Conservation (phyloP, 495 filamentous ascomycete genomes). For the Annulohypoxylon nitens region DNA sequence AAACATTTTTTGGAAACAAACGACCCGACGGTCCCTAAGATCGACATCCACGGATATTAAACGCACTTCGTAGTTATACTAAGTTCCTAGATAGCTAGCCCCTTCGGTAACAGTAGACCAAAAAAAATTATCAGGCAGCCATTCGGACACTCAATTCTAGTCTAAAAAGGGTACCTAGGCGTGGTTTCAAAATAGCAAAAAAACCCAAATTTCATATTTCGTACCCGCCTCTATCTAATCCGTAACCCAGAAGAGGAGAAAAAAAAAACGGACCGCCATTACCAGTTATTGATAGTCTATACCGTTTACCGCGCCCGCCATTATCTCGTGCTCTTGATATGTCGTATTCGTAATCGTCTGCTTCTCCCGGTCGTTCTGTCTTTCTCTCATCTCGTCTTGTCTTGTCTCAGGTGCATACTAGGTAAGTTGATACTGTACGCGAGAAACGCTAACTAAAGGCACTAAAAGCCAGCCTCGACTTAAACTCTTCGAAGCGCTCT, state of each 20-base stretch:
- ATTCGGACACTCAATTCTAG: slow-evolving; percentile 4
- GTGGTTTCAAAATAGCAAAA: neutral
- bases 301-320: slow-evolving; percentile 14
- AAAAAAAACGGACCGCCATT: neutral
- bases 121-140: slow-evolving; percentile 3
- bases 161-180: neutral
- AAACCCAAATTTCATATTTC: slow-evolving; percentile 3
- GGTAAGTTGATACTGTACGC: neutral
- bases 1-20: too few relatives aligned
- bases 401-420: neutral
- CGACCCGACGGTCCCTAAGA: too few relatives aligned
- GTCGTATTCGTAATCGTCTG: neutral
- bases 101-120: neutral
- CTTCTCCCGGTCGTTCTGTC: neutral
- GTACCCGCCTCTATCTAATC: slow-evolving; percentile 6
- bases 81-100: neutral
- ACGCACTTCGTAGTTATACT: too few relatives aligned
- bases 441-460: slow-evolving; percentile 12
- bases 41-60: too few relatives aligned
- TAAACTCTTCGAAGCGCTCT: slow-evolving; percentile 67
- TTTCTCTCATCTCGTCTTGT: neutral
- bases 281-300: slow-evolving; percentile 15
- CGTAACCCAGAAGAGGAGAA: neutral
- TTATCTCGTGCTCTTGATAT: neutral
- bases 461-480: slow-evolving; percentile 48